Conservation (phyloP, 1,284 basidiomycete genomes). For the Fomitopsis schrenkii region DNA sequence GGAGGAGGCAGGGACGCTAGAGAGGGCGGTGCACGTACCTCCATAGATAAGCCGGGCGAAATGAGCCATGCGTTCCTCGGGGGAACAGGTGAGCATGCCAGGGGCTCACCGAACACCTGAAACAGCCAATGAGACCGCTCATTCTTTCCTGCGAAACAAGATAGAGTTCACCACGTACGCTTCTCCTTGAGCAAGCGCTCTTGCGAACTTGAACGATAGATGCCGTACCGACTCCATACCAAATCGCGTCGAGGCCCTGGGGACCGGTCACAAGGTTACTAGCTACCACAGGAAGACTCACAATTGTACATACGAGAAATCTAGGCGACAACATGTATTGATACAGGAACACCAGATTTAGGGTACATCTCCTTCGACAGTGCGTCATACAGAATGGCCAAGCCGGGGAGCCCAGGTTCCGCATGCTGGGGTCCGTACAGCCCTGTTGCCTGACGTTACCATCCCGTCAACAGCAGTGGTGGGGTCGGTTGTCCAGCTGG, state of each 20-base stretch:
- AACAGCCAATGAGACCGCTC: background rate
- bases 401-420: no score
- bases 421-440: no score
- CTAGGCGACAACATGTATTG: background rate
- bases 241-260: background rate
- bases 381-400: no score
- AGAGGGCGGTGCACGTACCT: background rate
- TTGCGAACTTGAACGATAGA: background rate
- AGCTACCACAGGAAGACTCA: background rate
- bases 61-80: background rate
- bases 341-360: background rate
- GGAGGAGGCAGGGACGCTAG: background rate
- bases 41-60: background rate
- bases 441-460: no score
- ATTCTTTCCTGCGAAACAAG: background rate
- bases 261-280: background rate
- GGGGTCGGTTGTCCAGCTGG: background rate
- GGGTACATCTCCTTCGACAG: no score
- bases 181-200: background rate
- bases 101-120: background rate
- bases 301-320: background rate
- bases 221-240: background rate
- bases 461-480: background rate
- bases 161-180: background rate
- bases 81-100: background rate